Percentiles rank a stretch among this genome's conserved stretches.
phyloP scores from a whole-genome alignment of 768 basidiomycete species.

The Hygrocybe punicea region DNA sequence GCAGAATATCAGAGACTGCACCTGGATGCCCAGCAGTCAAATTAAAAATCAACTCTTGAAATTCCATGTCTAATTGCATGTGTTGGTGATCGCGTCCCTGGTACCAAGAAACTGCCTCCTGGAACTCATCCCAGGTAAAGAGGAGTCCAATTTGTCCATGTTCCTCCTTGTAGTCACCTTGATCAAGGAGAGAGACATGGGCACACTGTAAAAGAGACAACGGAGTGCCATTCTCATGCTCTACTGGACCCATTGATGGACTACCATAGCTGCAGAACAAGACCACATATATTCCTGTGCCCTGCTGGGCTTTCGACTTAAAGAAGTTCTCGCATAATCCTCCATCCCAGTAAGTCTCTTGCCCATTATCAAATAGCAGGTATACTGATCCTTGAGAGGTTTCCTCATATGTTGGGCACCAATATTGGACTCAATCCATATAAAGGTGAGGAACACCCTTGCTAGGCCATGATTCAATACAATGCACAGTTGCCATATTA shows the following conservation, averaged over 20 bases:
- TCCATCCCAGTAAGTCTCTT: conserved; percentile 2
- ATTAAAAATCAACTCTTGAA: background rate
- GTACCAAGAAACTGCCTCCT: background rate
- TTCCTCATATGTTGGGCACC: no score
- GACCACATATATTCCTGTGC: background rate
- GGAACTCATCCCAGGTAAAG: conserved; percentile 9
- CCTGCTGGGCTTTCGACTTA: background rate
- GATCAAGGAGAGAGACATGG: conserved; percentile 3
- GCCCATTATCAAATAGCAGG: conserved; percentile 2
- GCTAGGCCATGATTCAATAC: no score
- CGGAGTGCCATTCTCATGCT: background rate
- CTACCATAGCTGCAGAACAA: conserved; percentile 10
- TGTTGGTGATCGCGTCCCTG: background rate
- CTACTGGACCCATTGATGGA: background rate
- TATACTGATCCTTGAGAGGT: no score
- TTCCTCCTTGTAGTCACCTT: background rate
- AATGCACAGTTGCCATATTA: no score
- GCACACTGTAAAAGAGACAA: background rate
- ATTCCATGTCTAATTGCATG: background rate
- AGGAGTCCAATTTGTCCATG: conserved; percentile 9
- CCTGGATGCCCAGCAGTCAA: conserved; percentile 1
- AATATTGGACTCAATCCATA: no score
- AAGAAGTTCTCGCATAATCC: conserved; percentile 8
- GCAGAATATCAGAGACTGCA: background rate
- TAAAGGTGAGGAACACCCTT: no score